A percentile compares a stretch with the other conserved stretches of the same genome.
These are phyloP conservation scores for Phytomonas serpens DNA, from an alignment of 208 protist species.

Conservation along the genomic window DNA sequence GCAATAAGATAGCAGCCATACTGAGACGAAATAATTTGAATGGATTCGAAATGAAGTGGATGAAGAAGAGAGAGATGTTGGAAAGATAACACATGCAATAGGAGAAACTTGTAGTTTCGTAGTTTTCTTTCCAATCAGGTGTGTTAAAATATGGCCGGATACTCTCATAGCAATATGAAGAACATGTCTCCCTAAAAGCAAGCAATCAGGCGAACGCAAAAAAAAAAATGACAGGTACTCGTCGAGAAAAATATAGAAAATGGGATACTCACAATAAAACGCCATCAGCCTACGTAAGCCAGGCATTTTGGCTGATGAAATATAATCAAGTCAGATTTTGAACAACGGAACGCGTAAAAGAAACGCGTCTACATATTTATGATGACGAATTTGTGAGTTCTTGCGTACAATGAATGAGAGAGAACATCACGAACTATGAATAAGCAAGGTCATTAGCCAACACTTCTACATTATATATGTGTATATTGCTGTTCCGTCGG, in stretches of 20 bases:
- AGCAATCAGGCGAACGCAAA: background rate
- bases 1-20: background rate
- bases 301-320: background rate
- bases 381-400: background rate
- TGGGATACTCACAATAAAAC: background rate
- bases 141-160: background rate
- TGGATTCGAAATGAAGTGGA: constrained; percentile 10
- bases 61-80: constrained; percentile 2
- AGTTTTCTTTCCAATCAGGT: background rate
- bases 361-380: background rate
- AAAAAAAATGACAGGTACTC: background rate
- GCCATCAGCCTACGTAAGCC: background rate
- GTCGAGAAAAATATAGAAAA: background rate
- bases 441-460: background rate
- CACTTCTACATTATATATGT: background rate
- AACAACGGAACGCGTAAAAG: background rate
- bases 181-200: background rate
- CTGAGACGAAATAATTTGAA: constrained; percentile 1
- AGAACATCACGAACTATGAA: background rate
- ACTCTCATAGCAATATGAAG: background rate
- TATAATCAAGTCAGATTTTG: background rate
- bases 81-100: constrained; percentile 5
- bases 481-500: background rate
- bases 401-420: background rate
- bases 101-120: background rate